These are phyloP conservation scores for Colletotrichum sp. DNA, from an alignment of 2,329 filamentous ascomycete genomes.

Conservation along the genomic window DNA sequence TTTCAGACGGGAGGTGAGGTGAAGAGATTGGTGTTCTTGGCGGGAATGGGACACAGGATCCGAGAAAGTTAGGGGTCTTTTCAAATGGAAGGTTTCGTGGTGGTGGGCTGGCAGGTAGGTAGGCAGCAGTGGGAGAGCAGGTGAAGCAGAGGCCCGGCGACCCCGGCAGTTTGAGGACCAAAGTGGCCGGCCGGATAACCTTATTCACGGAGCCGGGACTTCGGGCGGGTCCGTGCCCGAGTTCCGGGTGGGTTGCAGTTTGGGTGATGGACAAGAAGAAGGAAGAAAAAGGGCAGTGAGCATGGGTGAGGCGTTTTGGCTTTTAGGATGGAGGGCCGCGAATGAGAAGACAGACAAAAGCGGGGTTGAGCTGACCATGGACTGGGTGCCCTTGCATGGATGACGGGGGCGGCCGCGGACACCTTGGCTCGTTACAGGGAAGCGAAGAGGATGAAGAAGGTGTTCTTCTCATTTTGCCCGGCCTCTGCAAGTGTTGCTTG, in stretches of 20 bases:
- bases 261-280: background rate
- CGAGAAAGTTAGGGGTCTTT: background rate
- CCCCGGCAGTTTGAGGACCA: background rate
- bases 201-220: slow-evolving; percentile 6
- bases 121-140: too few species aligned
- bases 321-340: background rate
- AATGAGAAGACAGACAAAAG: background rate
- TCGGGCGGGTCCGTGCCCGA: background rate
- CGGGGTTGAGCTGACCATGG: background rate
- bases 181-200: slow-evolving; percentile 1
- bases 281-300: background rate
- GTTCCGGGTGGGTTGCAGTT: background rate
- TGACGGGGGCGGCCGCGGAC: background rate
- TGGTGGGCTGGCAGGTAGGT: background rate
- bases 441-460: background rate
- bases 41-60: background rate
- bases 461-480: background rate
- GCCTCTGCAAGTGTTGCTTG: background rate
- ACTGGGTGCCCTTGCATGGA: background rate
- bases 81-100: background rate
- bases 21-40: background rate
- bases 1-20: background rate
- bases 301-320: background rate
- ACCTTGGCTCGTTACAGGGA: background rate
- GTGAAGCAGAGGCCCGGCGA: background rate